A percentile compares a stretch with the other conserved stretches of the same genome.
phyloP scores from a whole-genome alignment of 1,284 basidiomycete species.

The Leccinum pachyderme region DNA sequence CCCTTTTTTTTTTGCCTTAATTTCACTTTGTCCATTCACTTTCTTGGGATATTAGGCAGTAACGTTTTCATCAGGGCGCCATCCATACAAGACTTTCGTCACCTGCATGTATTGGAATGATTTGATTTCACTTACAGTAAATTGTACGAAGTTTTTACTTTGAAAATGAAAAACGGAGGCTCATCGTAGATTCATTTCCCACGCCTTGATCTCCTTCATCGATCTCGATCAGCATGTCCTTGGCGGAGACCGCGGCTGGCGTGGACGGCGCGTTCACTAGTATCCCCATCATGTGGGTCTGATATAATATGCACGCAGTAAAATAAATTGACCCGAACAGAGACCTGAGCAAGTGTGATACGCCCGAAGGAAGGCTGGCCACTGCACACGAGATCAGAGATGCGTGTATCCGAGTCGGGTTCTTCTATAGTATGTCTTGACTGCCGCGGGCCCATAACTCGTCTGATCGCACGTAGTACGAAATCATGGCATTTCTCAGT shows the following conservation, averaged over 20 bases:
- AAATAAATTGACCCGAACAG: slow-evolving; percentile 7
- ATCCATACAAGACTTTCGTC: slow-evolving; percentile 8
- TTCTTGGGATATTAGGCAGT: not conserved
- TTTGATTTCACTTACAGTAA: too few species aligned
- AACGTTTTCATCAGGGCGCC: not conserved
- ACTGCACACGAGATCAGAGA: slow-evolving; percentile 29
- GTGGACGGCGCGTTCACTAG: not conserved
- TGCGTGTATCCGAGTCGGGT: slow-evolving; percentile 34
- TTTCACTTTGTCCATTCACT: slow-evolving; percentile 3
- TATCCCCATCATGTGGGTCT: not conserved
- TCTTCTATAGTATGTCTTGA: slow-evolving; percentile 29
- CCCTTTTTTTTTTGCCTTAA: not conserved
- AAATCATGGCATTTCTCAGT: slow-evolving; percentile 71
- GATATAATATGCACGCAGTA: not conserved
- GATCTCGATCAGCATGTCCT: not conserved
- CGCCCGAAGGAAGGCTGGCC: slow-evolving; percentile 18
- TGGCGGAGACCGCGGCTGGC: not conserved
- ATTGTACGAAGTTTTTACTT: not conserved
- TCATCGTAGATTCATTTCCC: not conserved
- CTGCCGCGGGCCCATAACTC: not conserved
- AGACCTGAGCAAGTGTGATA: slow-evolving; percentile 22
- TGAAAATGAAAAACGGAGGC: not conserved
- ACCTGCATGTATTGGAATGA: not conserved
- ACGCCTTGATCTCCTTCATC: not conserved
- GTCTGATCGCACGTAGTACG: slow-evolving; percentile 43